phyloP scores from a whole-genome alignment of 352 stramenopile species.

The Phytophthora crassamura region DNA sequence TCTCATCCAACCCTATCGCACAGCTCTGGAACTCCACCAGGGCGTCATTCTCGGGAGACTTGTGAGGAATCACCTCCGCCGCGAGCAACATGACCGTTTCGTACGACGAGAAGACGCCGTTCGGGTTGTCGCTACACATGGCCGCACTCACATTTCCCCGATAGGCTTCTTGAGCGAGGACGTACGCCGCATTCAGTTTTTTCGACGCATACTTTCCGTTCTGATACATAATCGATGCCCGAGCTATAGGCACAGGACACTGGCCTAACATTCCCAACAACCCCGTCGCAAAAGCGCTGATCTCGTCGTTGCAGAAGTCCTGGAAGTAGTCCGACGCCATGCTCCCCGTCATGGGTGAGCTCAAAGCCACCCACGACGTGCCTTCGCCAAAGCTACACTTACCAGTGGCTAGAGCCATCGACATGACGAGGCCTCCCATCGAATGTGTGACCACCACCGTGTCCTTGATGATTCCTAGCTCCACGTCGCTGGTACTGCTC shows the following conservation, averaged over 20 bases:
- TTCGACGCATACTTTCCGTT: constrained; percentile 24
- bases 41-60: constrained; percentile 41
- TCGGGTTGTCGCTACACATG: constrained; percentile 46
- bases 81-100: constrained; percentile 25
- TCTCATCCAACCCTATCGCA: constrained; percentile 28
- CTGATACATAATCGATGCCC: constrained; percentile 39
- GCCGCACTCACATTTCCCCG: constrained; percentile 38
- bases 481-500: constrained; percentile 11
- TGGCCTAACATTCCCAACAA: constrained; percentile 36
- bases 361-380: constrained; percentile 40
- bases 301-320: constrained; percentile 35
- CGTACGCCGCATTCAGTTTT: constrained; percentile 35
- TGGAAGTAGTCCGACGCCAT: constrained; percentile 43
- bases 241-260: constrained; percentile 36
- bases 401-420: constrained; percentile 23
- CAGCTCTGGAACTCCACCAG: constrained; percentile 62
- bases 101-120: constrained; percentile 43
- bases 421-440: constrained; percentile 26
- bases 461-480: constrained; percentile 10
- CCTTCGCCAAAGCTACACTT: constrained; percentile 32
- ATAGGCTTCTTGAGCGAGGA: constrained; percentile 38
- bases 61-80: constrained; percentile 30
- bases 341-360: constrained; percentile 28
- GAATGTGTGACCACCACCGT: constrained; percentile 32
- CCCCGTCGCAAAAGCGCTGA: constrained; percentile 13